Evolutionary conservation across 257 asterid genomes (phyloP).

Genomic region (Primulina tabacum): DNA sequence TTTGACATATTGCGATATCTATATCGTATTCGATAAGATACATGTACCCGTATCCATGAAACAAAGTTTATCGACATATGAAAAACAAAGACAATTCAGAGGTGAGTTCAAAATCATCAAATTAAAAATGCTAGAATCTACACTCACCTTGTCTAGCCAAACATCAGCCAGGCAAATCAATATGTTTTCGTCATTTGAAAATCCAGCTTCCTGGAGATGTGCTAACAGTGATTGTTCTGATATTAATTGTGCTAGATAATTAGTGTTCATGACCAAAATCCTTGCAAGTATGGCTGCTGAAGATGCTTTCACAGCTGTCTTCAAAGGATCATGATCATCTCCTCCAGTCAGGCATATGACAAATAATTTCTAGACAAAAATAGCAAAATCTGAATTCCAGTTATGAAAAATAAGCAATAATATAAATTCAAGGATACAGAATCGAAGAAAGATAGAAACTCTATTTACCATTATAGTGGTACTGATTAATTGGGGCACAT

Average conservation of each 20-base stretch:
- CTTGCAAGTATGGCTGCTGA: conserved; percentile 90
- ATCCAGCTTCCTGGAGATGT: conserved; percentile 70
- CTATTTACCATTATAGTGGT: conserved; percentile 62
- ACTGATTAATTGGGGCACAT: conserved; percentile 80
- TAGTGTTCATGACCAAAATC: conserved; percentile 85
- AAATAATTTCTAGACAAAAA: conserved; percentile 62
- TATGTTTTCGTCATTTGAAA: conserved; percentile 72
- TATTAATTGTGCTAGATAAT: conserved; percentile 80
- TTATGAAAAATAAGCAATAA: background rate
- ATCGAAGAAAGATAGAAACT: conserved; percentile 17
- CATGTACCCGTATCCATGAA: background rate
- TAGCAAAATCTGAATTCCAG: conserved; percentile 18
- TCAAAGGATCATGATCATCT: conserved; percentile 84
- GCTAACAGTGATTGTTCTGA: conserved; percentile 65
- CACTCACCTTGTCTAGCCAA: conserved; percentile 92
- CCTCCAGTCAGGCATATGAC: conserved; percentile 79
- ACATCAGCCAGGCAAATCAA: conserved; percentile 91
- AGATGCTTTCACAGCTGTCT: conserved; percentile 76
- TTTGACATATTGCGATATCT: too few relatives aligned
- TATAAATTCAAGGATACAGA: conserved; percentile 4
- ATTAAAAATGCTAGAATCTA: background rate
- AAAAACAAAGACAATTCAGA: conserved; percentile 16
- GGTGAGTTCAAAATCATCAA: background rate
- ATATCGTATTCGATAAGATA: too few relatives aligned
- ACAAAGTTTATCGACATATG: background rate